Base-by-base conservation (phyloP, 2,329 filamentous ascomycete genomes). In the Cladorrhinum sp. region DNA sequence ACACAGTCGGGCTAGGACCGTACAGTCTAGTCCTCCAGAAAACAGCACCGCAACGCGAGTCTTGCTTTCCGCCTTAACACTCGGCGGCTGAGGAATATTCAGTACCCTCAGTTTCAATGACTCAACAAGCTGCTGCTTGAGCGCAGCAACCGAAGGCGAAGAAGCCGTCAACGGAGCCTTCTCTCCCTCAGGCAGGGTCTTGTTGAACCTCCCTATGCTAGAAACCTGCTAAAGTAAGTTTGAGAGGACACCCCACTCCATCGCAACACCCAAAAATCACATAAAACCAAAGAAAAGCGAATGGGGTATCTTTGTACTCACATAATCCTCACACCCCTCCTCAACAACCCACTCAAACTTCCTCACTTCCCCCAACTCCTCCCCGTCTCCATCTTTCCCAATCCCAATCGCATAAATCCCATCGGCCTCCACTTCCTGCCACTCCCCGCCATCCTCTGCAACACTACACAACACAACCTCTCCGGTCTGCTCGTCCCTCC, bases 1-100 rank as follows among this genome's bases (percentile, higher is more conserved):
- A 10, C 84, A 80, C 23, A 98, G 76, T 49, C 92, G 85, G 22
- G 93, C 93, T 53, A 99, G 79, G 0, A 97, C 80, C 0, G 93
- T 93, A 71, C 95, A 98, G 73, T 99, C 95, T 6, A 99, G 82
- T 0, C 95, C 95, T 1, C 95, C 95, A 0, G 95, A 99, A 73
- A 98, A 99, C 0, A 99, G 79, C 1, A 99, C 80, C 0, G 92
- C 92, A 13, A 96, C 74, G 58, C 82, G 82, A 18, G 83, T 78
- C 64, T 81, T 76, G 9, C 64, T 55, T 9, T 54, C 4, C 64
- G 36, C n/a, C 67, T 25, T 48, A 61, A 50, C 23, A 60, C 59
- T 5, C 69, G 73, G 48, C 62, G 84, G 85, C 50, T 78, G 69
- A 0, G 90, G 90, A 5, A 96, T 84, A 48, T 85, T 79, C 8